Percentiles rank a stretch among this genome's conserved stretches.
phyloP scores from a whole-genome alignment of 1,139 yeast species.

The Geotrichum phurueaensis region DNA sequence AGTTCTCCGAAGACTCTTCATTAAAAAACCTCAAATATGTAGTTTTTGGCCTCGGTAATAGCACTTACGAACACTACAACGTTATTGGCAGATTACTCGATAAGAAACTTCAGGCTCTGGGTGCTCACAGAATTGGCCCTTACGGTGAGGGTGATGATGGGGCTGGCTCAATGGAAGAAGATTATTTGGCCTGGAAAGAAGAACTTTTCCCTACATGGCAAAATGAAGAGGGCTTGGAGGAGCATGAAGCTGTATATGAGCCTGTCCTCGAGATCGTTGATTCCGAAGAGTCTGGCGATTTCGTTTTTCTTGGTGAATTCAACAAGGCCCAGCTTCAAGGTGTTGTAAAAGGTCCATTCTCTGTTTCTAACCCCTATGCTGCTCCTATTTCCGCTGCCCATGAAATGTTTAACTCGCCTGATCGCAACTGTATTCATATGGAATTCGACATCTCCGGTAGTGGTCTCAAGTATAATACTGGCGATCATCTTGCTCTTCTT shows the following conservation, averaged over 20 bases:
- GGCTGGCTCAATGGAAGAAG: constrained; percentile 90
- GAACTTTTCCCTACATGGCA: constrained; percentile 60
- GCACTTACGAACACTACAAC: constrained; percentile 87
- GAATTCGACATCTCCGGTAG: constrained; percentile 74
- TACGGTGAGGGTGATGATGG: constrained; percentile 95
- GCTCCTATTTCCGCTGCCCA: constrained; percentile 57
- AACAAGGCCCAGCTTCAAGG: constrained; percentile 53
- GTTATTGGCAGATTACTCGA: constrained; percentile 66
- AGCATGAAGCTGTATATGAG: constrained; percentile 70
- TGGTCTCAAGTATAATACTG: constrained; percentile 80
- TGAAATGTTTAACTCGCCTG: constrained; percentile 64
- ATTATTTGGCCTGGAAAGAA: constrained; percentile 90
- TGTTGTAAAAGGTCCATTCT: constrained; percentile 69
- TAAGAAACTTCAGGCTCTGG: constrained; percentile 49
- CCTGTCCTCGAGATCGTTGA: constrained; percentile 54
- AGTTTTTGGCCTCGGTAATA: constrained; percentile 86
- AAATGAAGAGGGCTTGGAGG: constrained; percentile 59
- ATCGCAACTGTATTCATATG: constrained; percentile 80
- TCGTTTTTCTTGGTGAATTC: constrained; percentile 82
- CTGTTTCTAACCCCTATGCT: constrained; percentile 74
- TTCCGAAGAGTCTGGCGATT: constrained; percentile 36
- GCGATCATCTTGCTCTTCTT: constrained; percentile 95
- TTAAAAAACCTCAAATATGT: constrained; percentile 62
- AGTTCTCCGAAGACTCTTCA: constrained; percentile 42
- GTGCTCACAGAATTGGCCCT: constrained; percentile 65